phyloP scores from a whole-genome alignment of 2,329 filamentous ascomycete genomes.

The Simplicillium sp. region DNA sequence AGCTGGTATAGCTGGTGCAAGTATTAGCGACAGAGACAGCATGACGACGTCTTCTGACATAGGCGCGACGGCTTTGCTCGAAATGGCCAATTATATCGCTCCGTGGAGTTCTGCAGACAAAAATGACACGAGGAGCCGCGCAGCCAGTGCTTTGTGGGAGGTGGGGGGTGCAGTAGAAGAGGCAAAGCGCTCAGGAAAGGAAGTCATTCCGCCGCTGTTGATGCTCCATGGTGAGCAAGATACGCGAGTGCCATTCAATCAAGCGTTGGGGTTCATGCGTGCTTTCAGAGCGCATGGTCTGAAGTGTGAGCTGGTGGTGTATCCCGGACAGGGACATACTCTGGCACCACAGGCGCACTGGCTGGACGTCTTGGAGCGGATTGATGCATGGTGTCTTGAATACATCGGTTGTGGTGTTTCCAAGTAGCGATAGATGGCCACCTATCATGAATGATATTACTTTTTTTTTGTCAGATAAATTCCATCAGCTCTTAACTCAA shows the following conservation, averaged over 20 bases:
- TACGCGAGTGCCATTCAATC: slow-evolving; percentile 19
- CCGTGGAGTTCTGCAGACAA: slow-evolving; percentile 17
- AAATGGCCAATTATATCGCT: slow-evolving; percentile 19
- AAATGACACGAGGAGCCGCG: neutral
- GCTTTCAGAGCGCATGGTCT: slow-evolving; percentile 15
- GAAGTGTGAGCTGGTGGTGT: slow-evolving; percentile 21
- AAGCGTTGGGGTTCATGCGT: slow-evolving; percentile 20
- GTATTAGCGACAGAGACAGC: slow-evolving; percentile 25
- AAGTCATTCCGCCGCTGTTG: slow-evolving; percentile 6
- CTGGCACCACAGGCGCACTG: slow-evolving; percentile 17
- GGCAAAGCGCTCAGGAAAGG: neutral
- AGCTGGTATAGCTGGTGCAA: slow-evolving; percentile 23
- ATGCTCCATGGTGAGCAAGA: slow-evolving; percentile 20
- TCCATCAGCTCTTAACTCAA: too few relatives aligned
- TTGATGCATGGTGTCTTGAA: slow-evolving; percentile 9
- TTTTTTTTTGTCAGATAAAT: too few relatives aligned
- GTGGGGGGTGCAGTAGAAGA: neutral
- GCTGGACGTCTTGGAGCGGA: slow-evolving; percentile 14
- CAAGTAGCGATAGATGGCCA: too few relatives aligned
- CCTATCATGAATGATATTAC: too few relatives aligned
- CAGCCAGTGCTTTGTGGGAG: slow-evolving; percentile 2
- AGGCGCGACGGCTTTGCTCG: slow-evolving; percentile 8
- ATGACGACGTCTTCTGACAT: slow-evolving; percentile 19
- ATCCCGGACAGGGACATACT: slow-evolving; percentile 22
- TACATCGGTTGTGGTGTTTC: neutral